Conservation (phyloP, 1,139 yeast species). For the Pichia terricola region DNA sequence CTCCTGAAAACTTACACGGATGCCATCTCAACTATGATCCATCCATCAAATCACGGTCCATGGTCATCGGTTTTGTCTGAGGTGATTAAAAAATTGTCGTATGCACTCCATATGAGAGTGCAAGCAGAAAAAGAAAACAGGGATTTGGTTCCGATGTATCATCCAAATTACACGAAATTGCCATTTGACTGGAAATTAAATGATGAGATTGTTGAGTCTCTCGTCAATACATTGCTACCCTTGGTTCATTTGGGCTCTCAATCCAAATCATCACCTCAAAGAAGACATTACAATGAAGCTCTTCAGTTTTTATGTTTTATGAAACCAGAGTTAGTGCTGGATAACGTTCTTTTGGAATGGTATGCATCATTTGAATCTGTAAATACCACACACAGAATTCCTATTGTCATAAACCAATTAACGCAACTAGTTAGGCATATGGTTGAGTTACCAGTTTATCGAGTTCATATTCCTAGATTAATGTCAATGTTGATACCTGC, state of each 20-base stretch:
- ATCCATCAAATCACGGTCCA: conserved; percentile 82
- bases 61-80: conserved; percentile 74
- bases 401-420: conserved; percentile 61
- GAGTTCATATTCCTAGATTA: conserved; percentile 73
- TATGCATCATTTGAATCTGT: conserved; percentile 76
- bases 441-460: conserved; percentile 52
- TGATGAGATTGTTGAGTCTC: conserved; percentile 33
- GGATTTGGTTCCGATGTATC: conserved; percentile 20
- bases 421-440: conserved; percentile 61
- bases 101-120: conserved; percentile 50
- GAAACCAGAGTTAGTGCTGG: conserved; percentile 53
- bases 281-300: conserved; percentile 51
- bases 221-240: conserved; percentile 50
- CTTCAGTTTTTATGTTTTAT: conserved; percentile 58
- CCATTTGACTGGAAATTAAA: conserved; percentile 40
- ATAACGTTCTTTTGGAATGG: conserved; percentile 58
- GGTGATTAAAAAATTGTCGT: conserved; percentile 45
- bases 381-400: conserved; percentile 73
- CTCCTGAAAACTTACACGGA: conserved; percentile 48
- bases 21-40: conserved; percentile 76
- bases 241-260: conserved; percentile 68
- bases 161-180: conserved; percentile 35
- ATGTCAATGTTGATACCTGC: conserved; percentile 67
- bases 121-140: conserved; percentile 35
- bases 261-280: conserved; percentile 53